Percentiles rank a stretch among this genome's conserved stretches.
Conservation (phyloP, 1,284 basidiomycete genomes). For the Phenoliferia sp. region DNA sequence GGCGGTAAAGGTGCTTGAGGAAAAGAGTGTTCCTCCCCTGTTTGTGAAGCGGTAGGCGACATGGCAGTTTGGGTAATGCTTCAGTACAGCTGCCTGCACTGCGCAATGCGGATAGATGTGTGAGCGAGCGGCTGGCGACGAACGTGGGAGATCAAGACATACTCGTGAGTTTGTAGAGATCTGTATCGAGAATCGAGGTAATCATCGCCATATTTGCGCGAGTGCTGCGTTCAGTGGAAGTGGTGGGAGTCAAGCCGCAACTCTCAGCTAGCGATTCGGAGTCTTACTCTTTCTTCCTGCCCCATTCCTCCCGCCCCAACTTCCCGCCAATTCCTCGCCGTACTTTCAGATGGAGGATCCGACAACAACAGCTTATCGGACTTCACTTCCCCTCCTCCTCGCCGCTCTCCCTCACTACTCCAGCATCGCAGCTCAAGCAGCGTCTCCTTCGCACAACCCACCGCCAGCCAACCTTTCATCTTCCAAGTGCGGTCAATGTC, state of each 20-base stretch:
- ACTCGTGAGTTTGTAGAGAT: slow-evolving; percentile 93
- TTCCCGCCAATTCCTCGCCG: background rate
- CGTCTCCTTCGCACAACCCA: background rate
- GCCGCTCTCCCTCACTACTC: slow-evolving; percentile 8
- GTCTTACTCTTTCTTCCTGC: background rate
- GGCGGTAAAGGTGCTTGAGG: slow-evolving; percentile 59
- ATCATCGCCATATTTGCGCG: slow-evolving; percentile 4
- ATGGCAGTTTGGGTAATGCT: slow-evolving; percentile 3
- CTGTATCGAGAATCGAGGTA: slow-evolving; percentile 70
- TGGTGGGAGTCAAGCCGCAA: background rate
- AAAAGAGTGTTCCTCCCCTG: slow-evolving; percentile 70
- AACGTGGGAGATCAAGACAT: slow-evolving; percentile 84
- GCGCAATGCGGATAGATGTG: slow-evolving; percentile 21
- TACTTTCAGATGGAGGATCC: background rate
- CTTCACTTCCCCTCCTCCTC: background rate
- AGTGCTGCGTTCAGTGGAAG: background rate
- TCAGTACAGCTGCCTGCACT: slow-evolving; percentile 1
- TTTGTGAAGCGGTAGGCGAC: slow-evolving; percentile 81
- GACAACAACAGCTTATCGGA: background rate
- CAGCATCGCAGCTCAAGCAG: background rate
- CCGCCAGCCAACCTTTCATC: slow-evolving; percentile 5
- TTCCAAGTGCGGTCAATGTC: slow-evolving; percentile 21
- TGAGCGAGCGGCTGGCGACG: slow-evolving; percentile 62
- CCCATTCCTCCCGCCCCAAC: background rate
- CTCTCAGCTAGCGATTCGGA: background rate